These are phyloP conservation scores for Boletus rubescentipes DNA, from an alignment of 768 basidiomycete genomes.

Conservation along the genomic window DNA sequence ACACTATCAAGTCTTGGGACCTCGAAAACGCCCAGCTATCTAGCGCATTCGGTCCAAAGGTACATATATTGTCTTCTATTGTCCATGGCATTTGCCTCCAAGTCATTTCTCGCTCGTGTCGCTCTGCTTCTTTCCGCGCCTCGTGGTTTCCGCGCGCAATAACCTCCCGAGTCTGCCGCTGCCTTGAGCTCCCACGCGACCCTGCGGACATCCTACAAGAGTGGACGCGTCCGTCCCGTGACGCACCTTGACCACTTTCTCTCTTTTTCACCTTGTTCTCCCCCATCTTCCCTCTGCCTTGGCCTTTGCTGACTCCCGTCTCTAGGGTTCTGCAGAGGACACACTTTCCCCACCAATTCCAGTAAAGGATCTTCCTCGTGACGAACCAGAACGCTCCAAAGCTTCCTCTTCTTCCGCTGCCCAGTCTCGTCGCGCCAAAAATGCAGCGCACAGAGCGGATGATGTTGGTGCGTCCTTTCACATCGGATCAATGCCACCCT, in stretches of 20 bases:
- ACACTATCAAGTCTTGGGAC: conserved; percentile 77
- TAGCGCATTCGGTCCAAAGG: conserved; percentile 63
- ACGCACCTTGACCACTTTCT: too few relatives aligned
- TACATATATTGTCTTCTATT: conserved; percentile 34
- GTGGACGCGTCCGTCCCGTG: conserved; percentile 1
- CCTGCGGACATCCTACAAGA: not conserved
- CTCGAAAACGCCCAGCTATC: conserved; percentile 75
- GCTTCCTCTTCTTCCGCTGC: conserved; percentile 73
- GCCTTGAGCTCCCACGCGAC: not conserved
- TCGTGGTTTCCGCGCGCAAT: conserved; percentile 15
- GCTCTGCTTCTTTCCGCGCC: conserved; percentile 10
- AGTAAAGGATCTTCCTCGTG: conserved; percentile 53
- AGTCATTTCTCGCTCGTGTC: conserved; percentile 9
- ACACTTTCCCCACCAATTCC: conserved; percentile 45
- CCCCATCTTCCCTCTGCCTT: not conserved
- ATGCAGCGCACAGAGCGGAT: conserved; percentile 86
- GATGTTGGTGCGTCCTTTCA: conserved; percentile 68
- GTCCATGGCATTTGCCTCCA: not conserved
- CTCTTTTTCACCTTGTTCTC: not conserved
- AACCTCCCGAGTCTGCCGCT: not conserved
- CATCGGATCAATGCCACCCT: conserved; percentile 9
- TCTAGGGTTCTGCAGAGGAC: conserved; percentile 47
- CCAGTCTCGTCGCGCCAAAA: conserved; percentile 86
- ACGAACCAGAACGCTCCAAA: conserved; percentile 60
- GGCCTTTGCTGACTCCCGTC: conserved; percentile 6